Conservation (phyloP, 805 yeast genomes). For the Debaryomyces maramus region DNA sequence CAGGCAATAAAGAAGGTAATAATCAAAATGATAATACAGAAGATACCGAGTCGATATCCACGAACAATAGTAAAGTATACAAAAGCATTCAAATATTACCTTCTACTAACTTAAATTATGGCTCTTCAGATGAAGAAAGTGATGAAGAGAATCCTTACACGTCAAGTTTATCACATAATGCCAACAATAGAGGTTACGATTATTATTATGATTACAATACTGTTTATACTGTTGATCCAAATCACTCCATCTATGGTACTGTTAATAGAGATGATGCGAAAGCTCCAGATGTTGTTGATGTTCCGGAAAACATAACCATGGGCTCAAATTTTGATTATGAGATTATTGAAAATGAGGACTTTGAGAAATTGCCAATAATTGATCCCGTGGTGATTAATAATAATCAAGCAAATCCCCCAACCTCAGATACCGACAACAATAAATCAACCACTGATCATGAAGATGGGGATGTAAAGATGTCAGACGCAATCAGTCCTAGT, state of each 20-base stretch:
- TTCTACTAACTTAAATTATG: slow-evolving; percentile 80
- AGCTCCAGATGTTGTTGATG: slow-evolving; percentile 44
- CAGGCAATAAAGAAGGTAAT: slow-evolving; percentile 11
- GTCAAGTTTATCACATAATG: slow-evolving; percentile 67
- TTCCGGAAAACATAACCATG: slow-evolving; percentile 45
- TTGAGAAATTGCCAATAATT: slow-evolving; percentile 27
- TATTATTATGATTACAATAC: slow-evolving; percentile 79
- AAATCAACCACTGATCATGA: slow-evolving; percentile 8
- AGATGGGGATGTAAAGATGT: slow-evolving; percentile 14
- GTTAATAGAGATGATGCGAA: slow-evolving; percentile 20
- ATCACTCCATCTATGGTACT: slow-evolving; percentile 39
- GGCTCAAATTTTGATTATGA: slow-evolving; percentile 43
- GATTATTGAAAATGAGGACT: slow-evolving; percentile 27
- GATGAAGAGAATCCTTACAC: slow-evolving; percentile 56
- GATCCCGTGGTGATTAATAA: slow-evolving; percentile 16
- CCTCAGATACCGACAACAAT: not conserved
- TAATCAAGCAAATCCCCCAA: slow-evolving; percentile 7
- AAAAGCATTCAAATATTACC: slow-evolving; percentile 80
- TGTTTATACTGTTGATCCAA: slow-evolving; percentile 60
- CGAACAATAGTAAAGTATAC: slow-evolving; percentile 26
- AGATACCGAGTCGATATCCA: slow-evolving; percentile 31
- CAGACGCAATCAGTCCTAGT: too few species aligned
- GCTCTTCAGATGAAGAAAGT: slow-evolving; percentile 61
- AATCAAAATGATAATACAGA: slow-evolving; percentile 17
- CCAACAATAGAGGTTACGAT: slow-evolving; percentile 68